A percentile compares a stretch with the other conserved stretches of the same genome.
These are phyloP conservation scores for Waitea zeae DNA, from an alignment of 1,284 basidiomycete species.

Conservation along the genomic window DNA sequence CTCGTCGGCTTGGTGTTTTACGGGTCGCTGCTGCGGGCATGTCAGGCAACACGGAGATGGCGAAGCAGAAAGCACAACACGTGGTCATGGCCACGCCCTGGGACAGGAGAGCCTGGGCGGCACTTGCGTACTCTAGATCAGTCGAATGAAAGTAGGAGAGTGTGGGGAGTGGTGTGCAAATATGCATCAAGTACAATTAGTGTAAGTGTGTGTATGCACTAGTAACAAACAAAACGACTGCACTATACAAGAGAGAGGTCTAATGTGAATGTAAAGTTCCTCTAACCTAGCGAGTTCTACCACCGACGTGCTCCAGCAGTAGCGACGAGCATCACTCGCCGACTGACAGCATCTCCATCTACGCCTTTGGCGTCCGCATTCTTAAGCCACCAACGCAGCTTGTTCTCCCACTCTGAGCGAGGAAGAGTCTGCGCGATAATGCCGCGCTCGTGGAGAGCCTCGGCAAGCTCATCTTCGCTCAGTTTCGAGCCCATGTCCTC, in stretches of 20 bases:
- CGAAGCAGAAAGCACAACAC: constrained; percentile 36
- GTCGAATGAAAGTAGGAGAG: no score
- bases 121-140: constrained; percentile 30
- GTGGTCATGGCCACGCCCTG: constrained; percentile 55
- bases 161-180: no score
- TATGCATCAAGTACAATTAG: no score
- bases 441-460: constrained; percentile 55
- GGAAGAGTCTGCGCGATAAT: constrained; percentile 29
- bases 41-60: constrained; percentile 12
- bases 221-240: no score
- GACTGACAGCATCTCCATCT: constrained; percentile 19
- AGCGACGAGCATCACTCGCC: constrained; percentile 23
- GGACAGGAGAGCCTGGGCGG: constrained; percentile 36
- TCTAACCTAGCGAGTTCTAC: constrained; percentile 1
- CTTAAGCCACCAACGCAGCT: constrained; percentile 47
- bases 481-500: constrained; percentile 30
- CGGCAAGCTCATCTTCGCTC: constrained; percentile 31
- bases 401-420: constrained; percentile 23
- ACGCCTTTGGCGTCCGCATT: constrained; percentile 12
- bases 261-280: neutral
- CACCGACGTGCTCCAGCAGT: constrained; percentile 8
- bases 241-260: no score
- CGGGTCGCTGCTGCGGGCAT: constrained; percentile 21
- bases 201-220: no score
- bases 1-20: constrained; percentile 23